Base-by-base conservation (phyloP, 2,329 filamentous ascomycete genomes). In the Aspergillus intermedius region DNA sequence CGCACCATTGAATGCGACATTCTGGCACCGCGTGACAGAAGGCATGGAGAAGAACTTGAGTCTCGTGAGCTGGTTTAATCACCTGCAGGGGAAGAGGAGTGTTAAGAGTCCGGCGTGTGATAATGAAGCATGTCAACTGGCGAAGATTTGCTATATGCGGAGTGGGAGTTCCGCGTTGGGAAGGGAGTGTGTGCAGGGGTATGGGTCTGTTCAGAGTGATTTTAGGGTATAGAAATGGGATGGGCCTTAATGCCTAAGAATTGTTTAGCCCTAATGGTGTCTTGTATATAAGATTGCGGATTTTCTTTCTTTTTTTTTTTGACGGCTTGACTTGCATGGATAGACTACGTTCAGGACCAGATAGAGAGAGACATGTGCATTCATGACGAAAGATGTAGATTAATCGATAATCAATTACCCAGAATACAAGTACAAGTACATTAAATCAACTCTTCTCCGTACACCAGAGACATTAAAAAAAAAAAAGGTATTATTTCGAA, bases 141-240 rank as follows among this genome's bases (percentile, higher is more conserved):
- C 79, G 1, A 81, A 79, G 66, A 66, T 81, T 13, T 82, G 80
- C 54, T 82, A 82, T 56, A 82, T 82, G 68, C 64, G 79, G 34
- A 77, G 73, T 62, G 79, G 77, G 2, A 81, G 76, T 56, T 73
- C 70, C 19, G 72, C 74, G 0, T 56, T 82, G 44, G 78, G 78
- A 0, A 68, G 62, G 46, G 60, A 69, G 46, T 82, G 79, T 63
- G 71, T 74, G 3, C 76, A 77, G 54, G 79, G 78, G 50, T 72
- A 70, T 54, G 66, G 63, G 3, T 72, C 69, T 44, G 69, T 73
- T 28, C 71, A 73, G 56, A 71, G 67, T 37, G 51, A 66, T 3
- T 73, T 70, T 21, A 42, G 22, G 19, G 37, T 21, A 5, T 40
- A 40, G 8, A 12, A 2, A 30, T 30, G 4, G 25, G 25, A 30